Conservation (phyloP, 2,329 filamentous ascomycete genomes). For the Venturia asperata region DNA sequence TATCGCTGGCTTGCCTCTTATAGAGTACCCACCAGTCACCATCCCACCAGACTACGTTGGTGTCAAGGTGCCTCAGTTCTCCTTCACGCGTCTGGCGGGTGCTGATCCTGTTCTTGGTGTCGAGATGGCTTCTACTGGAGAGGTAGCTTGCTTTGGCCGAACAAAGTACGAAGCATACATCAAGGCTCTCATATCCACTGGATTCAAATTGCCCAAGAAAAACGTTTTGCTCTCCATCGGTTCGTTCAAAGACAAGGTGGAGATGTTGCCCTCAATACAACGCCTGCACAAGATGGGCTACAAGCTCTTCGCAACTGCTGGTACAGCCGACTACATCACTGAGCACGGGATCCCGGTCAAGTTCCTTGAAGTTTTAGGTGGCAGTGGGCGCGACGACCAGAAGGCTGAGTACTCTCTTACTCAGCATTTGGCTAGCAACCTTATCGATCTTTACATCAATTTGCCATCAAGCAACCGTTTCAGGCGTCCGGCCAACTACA, state of each 20-base stretch:
- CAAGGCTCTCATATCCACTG: constrained; percentile 90
- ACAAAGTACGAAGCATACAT: constrained; percentile 98
- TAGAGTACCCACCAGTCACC: constrained; percentile 70
- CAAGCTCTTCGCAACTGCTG: constrained; percentile 92
- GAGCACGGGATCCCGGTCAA: constrained; percentile 89
- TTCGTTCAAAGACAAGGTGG: constrained; percentile 95
- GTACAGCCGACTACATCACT: constrained; percentile 92
- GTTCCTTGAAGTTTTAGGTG: constrained; percentile 74
- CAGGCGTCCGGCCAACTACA: constrained; percentile 92
- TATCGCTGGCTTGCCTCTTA: constrained; percentile 77
- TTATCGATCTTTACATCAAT: constrained; percentile 98
- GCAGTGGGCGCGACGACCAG: constrained; percentile 70
- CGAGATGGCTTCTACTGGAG: constrained; percentile 98
- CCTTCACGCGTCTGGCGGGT: constrained; percentile 92
- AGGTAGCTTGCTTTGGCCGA: constrained; percentile 91
- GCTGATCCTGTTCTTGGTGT: constrained; percentile 95
- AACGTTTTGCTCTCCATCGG: constrained; percentile 95
- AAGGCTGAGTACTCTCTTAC: constrained; percentile 95
- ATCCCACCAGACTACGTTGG: constrained; percentile 79
- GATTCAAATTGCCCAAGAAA: constrained; percentile 91
- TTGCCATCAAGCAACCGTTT: constrained; percentile 98
- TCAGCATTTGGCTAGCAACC: constrained; percentile 93
- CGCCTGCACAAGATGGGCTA: constrained; percentile 87
- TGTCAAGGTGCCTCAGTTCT: constrained; percentile 98
- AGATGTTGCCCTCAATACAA: constrained; percentile 88